Evolutionary conservation across 305 asterid genomes (phyloP).

Genomic region (Fraxinus baroniana): DNA sequence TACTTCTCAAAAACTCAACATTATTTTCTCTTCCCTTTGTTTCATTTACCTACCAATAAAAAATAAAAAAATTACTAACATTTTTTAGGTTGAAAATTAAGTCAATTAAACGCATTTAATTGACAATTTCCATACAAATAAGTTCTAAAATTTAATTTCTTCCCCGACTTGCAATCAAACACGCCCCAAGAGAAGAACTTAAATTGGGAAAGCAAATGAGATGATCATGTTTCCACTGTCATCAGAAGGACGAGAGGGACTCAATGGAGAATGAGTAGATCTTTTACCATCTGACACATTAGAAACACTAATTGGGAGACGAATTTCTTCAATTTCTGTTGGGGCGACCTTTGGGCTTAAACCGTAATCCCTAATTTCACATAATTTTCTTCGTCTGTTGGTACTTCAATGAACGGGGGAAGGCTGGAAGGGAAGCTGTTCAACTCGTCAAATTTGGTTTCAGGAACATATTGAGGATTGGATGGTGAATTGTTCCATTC

Average conservation of each 20-base stretch:
- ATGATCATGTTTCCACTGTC: slow-evolving; percentile 58
- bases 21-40: no score
- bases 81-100: no score
- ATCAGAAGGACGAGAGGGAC: slow-evolving; percentile 51
- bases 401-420: slow-evolving; percentile 2
- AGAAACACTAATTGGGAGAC: slow-evolving; percentile 22
- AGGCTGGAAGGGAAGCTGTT: slow-evolving; percentile 26
- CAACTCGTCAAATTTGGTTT: slow-evolving; percentile 35
- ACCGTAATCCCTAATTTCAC: slow-evolving; percentile 8
- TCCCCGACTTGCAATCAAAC: no score
- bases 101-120: no score
- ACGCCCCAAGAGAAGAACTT: slow-evolving; percentile 22
- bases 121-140: no score
- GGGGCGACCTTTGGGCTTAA: neutral
- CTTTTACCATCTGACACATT: slow-evolving; percentile 24
- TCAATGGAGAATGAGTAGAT: slow-evolving; percentile 21
- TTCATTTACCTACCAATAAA: no score
- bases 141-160: no score
- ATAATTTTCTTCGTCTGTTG: slow-evolving; percentile 33
- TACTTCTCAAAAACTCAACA: no score
- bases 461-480: slow-evolving; percentile 22
- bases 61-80: no score
- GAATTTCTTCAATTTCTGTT: slow-evolving; percentile 14
- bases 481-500: slow-evolving; percentile 36
- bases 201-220: slow-evolving; percentile 93